phyloP scores from a whole-genome alignment of 805 yeast genomes.

The Candida xiaguanensis region DNA sequence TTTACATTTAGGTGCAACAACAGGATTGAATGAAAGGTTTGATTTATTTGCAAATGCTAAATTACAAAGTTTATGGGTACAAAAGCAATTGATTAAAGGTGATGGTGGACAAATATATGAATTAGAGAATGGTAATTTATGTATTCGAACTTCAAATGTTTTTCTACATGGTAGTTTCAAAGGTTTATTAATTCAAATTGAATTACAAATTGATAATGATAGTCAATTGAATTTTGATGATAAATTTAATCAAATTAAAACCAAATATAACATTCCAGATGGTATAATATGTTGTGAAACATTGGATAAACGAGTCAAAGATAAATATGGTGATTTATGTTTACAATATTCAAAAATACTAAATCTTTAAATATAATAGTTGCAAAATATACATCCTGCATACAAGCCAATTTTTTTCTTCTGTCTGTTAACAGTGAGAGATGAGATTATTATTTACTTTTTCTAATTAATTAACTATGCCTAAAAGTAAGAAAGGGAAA shows the following conservation, averaged over 20 bases:
- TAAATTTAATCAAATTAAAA: constrained; percentile 24
- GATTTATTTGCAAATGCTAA: constrained; percentile 54
- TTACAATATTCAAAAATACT: constrained; percentile 39
- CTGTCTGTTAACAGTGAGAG: constrained; percentile 1
- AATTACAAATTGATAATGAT: constrained; percentile 17
- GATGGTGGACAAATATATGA: constrained; percentile 71
- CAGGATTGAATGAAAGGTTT: constrained; percentile 54
- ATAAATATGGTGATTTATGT: constrained; percentile 37
- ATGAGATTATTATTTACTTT: background rate
- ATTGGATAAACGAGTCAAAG: constrained; percentile 22
- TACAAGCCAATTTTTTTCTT: background rate
- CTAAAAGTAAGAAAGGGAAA: constrained; percentile 14
- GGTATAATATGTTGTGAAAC: constrained; percentile 34
- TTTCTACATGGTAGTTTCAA: constrained; percentile 71
- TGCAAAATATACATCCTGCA: constrained; percentile 1
- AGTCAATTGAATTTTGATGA: constrained; percentile 13
- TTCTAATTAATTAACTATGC: background rate
- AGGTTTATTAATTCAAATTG: constrained; percentile 64
- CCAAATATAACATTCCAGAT: constrained; percentile 35
- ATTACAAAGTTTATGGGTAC: constrained; percentile 65
- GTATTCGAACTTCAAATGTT: constrained; percentile 64
- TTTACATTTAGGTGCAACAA: constrained; percentile 49
- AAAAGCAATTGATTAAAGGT: constrained; percentile 66
- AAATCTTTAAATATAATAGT: constrained; percentile 28
- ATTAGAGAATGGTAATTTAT: constrained; percentile 48